A percentile compares a stretch with the other conserved stretches of the same genome.
Conservation (phyloP, 768 basidiomycete species). For the Tulasnella sp. region DNA sequence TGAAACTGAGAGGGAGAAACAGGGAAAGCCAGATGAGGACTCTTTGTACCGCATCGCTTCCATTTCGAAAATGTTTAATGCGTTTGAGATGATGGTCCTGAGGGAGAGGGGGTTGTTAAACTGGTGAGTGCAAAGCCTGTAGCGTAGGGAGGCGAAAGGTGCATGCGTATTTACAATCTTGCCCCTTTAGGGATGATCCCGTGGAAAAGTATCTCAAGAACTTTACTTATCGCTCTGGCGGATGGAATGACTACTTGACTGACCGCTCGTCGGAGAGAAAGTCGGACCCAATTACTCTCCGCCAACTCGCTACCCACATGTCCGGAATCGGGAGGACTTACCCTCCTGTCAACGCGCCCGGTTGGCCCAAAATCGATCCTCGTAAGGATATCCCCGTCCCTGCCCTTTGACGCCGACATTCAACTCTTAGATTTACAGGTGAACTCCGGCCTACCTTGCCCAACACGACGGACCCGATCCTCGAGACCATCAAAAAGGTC, state of each 20-base stretch:
- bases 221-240: slow-evolving; percentile 24
- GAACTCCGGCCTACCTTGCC: too few relatives aligned
- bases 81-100: slow-evolving; percentile 38
- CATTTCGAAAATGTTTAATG: slow-evolving; percentile 41
- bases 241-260: not conserved
- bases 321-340: slow-evolving; percentile 28
- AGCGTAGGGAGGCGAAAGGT: not conserved
- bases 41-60: slow-evolving; percentile 44
- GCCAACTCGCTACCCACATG: slow-evolving; percentile 19
- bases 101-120: slow-evolving; percentile 32
- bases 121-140: slow-evolving; percentile 19
- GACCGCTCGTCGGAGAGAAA: not conserved
- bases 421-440: too few relatives aligned
- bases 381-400: too few relatives aligned
- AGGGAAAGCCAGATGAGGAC: slow-evolving; percentile 21
- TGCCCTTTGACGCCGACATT: too few relatives aligned
- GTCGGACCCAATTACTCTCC: slow-evolving; percentile 14
- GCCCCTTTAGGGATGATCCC: slow-evolving; percentile 36
- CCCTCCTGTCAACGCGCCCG: slow-evolving; percentile 25
- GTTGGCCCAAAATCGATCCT: slow-evolving; percentile 31
- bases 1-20: slow-evolving; percentile 14
- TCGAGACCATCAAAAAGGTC: too few relatives aligned
- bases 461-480: too few relatives aligned
- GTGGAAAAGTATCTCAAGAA: slow-evolving; percentile 35
- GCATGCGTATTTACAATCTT: not conserved